Conservation (phyloP, 345 rosid genomes). For the Kandelia obovata region DNA sequence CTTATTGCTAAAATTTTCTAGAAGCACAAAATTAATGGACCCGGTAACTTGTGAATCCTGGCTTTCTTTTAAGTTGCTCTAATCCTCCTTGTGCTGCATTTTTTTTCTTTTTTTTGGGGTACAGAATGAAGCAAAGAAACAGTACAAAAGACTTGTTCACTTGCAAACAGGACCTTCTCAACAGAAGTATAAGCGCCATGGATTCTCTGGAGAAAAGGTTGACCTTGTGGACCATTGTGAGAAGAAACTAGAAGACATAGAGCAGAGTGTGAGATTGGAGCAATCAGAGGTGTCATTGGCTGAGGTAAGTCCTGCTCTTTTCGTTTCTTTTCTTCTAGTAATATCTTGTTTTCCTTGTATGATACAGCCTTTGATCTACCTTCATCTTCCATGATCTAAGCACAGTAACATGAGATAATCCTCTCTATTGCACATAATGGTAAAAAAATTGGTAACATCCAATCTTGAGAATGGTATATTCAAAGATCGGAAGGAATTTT, state of each 20-base stretch:
- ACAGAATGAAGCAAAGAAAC: constrained; percentile 53
- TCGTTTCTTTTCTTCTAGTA: constrained; percentile 8
- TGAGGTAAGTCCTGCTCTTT: constrained; percentile 41
- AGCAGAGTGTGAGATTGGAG: constrained; percentile 61
- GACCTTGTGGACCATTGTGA: constrained; percentile 67
- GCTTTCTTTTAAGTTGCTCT: constrained; percentile 2
- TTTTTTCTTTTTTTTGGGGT: constrained; percentile 3
- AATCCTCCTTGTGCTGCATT: neutral
- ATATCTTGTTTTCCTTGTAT: neutral
- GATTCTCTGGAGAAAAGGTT: constrained; percentile 47
- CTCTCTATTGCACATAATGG: neutral
- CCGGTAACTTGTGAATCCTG: neutral
- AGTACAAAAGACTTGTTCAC: constrained; percentile 45
- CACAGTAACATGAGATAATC: neutral
- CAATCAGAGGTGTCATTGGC: constrained; percentile 62
- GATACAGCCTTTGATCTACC: neutral
- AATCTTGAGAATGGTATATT: neutral
- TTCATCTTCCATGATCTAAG: neutral
- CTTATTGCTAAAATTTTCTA: neutral
- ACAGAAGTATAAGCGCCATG: constrained; percentile 34
- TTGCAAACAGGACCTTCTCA: constrained; percentile 47
- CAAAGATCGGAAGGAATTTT: neutral
- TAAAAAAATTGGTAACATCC: neutral
- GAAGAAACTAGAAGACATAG: constrained; percentile 58
- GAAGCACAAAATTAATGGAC: neutral